These are phyloP conservation scores for Penicillium salamii DNA, from an alignment of 495 filamentous ascomycete genomes.

Conservation along the genomic window DNA sequence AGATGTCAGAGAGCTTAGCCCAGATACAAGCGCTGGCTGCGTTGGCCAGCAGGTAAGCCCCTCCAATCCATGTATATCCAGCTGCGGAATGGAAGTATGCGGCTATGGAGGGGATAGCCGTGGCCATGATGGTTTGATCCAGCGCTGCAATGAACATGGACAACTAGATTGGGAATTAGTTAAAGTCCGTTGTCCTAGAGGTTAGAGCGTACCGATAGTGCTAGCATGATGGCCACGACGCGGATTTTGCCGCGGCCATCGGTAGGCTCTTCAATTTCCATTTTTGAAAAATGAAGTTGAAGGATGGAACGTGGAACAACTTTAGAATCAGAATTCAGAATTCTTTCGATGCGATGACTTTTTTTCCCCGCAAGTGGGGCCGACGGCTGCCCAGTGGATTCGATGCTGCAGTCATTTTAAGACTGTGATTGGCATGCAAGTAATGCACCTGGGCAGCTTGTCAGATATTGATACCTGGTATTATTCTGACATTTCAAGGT, in stretches of 20 bases:
- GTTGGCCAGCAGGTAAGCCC: constrained; percentile 58
- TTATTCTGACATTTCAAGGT: too few relatives aligned
- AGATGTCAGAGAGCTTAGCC: constrained; percentile 59
- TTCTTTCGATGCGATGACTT: background rate
- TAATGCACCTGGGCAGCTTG: too few relatives aligned
- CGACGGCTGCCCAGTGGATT: too few relatives aligned
- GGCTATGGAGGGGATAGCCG: constrained; percentile 57
- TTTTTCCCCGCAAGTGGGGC: background rate
- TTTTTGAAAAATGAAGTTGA: background rate
- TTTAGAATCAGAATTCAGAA: too few relatives aligned
- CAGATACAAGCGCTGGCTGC: constrained; percentile 54
- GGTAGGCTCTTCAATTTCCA: constrained; percentile 17
- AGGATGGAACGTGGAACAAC: too few relatives aligned
- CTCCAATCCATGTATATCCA: constrained; percentile 67
- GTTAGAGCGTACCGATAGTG: constrained; percentile 21
- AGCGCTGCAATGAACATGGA: constrained; percentile 58
- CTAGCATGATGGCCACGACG: constrained; percentile 24
- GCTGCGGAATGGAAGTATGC: constrained; percentile 55
- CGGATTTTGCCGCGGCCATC: constrained; percentile 17
- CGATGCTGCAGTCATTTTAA: too few relatives aligned
- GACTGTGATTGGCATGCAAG: too few relatives aligned
- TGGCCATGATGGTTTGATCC: constrained; percentile 61
- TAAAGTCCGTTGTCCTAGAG: background rate
- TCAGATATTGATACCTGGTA: too few relatives aligned
- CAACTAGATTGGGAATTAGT: constrained; percentile 8